Conservation (phyloP, 2,329 filamentous ascomycete species). For the Colletotrichum sp. region DNA sequence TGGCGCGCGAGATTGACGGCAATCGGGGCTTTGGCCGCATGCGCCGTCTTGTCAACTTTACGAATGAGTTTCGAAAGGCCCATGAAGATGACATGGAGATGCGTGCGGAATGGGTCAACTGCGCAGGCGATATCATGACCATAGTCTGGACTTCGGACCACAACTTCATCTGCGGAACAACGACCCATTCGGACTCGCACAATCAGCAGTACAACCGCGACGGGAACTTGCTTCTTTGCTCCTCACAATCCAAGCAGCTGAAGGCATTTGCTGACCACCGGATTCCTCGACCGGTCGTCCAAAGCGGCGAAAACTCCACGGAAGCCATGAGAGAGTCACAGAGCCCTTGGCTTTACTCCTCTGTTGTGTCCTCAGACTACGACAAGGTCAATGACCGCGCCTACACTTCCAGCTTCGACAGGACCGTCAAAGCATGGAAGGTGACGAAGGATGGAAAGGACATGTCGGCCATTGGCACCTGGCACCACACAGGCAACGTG, state of each 20-base stretch:
- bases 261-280: slow-evolving; percentile 61
- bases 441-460: slow-evolving; percentile 38
- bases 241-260: slow-evolving; percentile 46
- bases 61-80: slow-evolving; percentile 46
- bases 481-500: slow-evolving; percentile 62
- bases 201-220: slow-evolving; percentile 72
- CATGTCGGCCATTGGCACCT: slow-evolving; percentile 54
- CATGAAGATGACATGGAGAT: slow-evolving; percentile 58
- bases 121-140: slow-evolving; percentile 65
- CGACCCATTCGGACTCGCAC: slow-evolving; percentile 64
- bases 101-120: slow-evolving; percentile 62
- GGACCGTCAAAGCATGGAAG: slow-evolving; percentile 65
- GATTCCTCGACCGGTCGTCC: slow-evolving; percentile 57
- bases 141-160: slow-evolving; percentile 60
- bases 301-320: slow-evolving; percentile 59
- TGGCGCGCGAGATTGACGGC: slow-evolving; percentile 55
- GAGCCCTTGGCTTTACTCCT: slow-evolving; percentile 68
- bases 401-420: slow-evolving; percentile 67
- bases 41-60: slow-evolving; percentile 48
- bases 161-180: slow-evolving; percentile 66
- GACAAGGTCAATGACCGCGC: slow-evolving; percentile 47
- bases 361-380: slow-evolving; percentile 66
- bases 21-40: slow-evolving; percentile 45
- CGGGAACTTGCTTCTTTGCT: slow-evolving; percentile 65
- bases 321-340: slow-evolving; percentile 63